Evolutionary conservation across 305 asterid genomes (phyloP).

Genomic region (Petunia hybrid): DNA sequence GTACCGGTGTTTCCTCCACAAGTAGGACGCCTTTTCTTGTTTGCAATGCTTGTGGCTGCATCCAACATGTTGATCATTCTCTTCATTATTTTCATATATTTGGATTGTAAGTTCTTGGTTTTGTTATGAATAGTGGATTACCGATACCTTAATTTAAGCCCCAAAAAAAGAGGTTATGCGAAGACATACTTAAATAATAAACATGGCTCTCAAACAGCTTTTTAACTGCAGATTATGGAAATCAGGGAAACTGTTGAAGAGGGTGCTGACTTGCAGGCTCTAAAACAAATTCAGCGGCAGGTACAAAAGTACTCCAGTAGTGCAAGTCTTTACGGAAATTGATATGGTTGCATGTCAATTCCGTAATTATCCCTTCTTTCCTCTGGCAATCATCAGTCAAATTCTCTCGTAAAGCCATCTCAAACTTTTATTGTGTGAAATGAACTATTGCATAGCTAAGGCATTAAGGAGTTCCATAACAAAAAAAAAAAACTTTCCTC

Average conservation of each 20-base stretch:
- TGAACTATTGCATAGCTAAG: neutral
- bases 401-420: neutral
- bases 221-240: constrained; percentile 76
- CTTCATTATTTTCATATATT: too few species aligned
- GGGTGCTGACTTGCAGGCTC: constrained; percentile 58
- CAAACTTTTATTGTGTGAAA: neutral
- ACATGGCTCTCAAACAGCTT: neutral
- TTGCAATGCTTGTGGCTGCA: too few species aligned
- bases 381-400: too few species aligned
- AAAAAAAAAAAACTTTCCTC: too few species aligned
- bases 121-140: too few species aligned
- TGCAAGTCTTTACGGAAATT: neutral
- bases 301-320: constrained; percentile 36
- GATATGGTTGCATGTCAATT: neutral
- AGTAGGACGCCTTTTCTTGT: too few species aligned
- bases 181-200: too few species aligned
- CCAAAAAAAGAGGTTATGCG: too few species aligned
- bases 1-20: too few species aligned
- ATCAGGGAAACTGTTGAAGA: constrained; percentile 90
- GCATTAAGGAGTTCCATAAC: neutral
- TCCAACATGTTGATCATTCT: too few species aligned
- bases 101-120: too few species aligned
- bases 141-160: too few species aligned
- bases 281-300: constrained; percentile 74
- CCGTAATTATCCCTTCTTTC: neutral